Conservation (phyloP, 345 rosid species). For the Ceriops tagal region DNA sequence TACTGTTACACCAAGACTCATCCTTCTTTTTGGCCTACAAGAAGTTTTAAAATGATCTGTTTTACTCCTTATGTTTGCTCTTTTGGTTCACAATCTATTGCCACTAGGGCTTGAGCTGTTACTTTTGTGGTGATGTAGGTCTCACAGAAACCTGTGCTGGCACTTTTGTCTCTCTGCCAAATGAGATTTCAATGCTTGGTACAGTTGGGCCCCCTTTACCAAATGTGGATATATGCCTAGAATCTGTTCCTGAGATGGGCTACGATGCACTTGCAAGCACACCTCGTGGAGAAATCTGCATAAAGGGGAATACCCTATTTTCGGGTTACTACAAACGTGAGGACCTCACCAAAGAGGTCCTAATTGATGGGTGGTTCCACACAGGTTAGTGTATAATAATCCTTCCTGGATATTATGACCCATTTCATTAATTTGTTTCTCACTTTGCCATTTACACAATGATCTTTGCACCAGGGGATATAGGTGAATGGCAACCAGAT, state of each 20-base stretch:
- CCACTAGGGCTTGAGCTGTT: constrained; percentile 8
- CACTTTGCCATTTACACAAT: background rate
- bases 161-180: constrained; percentile 82
- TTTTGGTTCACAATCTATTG: constrained; percentile 1
- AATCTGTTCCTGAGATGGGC: constrained; percentile 95
- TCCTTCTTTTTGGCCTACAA: background rate
- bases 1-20: too few species aligned
- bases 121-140: constrained; percentile 39
- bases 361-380: constrained; percentile 93
- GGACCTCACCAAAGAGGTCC: constrained; percentile 78
- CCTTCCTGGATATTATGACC: background rate
- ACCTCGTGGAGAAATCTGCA: constrained; percentile 87
- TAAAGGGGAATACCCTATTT: constrained; percentile 69
- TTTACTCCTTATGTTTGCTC: background rate
- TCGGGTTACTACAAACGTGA: constrained; percentile 91
- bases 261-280: constrained; percentile 82
- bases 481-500: constrained; percentile 97
- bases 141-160: constrained; percentile 97
- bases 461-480: constrained; percentile 55
- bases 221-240: constrained; percentile 79
- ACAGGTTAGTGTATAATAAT: constrained; percentile 47
- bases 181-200: constrained; percentile 73
- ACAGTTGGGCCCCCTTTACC: constrained; percentile 98
- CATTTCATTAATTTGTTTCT: background rate
- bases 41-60: background rate